These are phyloP conservation scores for Flueggea neowawraea DNA, from an alignment of 441 rosid genomes.

Conservation along the genomic window DNA sequence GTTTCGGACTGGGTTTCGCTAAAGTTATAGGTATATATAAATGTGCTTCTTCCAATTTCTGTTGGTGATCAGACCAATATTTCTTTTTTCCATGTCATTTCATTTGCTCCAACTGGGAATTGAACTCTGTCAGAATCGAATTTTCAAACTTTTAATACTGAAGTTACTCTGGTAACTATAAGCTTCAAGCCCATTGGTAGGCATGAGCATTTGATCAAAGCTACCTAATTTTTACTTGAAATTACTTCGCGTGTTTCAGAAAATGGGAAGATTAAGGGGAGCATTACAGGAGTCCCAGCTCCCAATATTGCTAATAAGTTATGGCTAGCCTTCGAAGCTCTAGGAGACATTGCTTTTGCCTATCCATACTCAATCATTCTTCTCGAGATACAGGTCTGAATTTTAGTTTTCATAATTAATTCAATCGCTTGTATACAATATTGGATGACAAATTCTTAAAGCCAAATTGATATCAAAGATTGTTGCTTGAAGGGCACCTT, in stretches of 20 bases:
- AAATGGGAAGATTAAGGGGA: constrained; percentile 52
- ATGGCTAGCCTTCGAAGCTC: constrained; percentile 53
- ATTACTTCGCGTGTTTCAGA: constrained; percentile 23
- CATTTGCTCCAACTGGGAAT: too few relatives aligned
- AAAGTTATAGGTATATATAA: constrained; percentile 37
- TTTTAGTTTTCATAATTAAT: neutral
- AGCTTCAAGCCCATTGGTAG: too few relatives aligned
- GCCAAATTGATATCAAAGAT: too few relatives aligned
- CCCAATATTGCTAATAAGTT: constrained; percentile 39
- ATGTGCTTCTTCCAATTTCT: neutral
- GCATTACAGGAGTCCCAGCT: constrained; percentile 53
- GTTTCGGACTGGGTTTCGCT: constrained; percentile 54
- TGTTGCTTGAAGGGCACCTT: constrained; percentile 46
- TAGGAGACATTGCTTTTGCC: constrained; percentile 77
- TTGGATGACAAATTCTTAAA: too few relatives aligned
- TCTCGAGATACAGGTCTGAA: constrained; percentile 75
- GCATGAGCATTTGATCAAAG: too few relatives aligned
- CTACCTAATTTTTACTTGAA: too few relatives aligned
- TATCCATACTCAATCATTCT: constrained; percentile 69
- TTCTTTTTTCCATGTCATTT: too few relatives aligned
- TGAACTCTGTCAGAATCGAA: too few relatives aligned
- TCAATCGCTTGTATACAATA: too few relatives aligned
- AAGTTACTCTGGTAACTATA: too few relatives aligned
- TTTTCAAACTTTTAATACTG: too few relatives aligned
- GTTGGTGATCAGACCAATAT: too few relatives aligned